phyloP scores from a whole-genome alignment of 192 early-diverging fungal species.

The Backusella liffmaniae region DNA sequence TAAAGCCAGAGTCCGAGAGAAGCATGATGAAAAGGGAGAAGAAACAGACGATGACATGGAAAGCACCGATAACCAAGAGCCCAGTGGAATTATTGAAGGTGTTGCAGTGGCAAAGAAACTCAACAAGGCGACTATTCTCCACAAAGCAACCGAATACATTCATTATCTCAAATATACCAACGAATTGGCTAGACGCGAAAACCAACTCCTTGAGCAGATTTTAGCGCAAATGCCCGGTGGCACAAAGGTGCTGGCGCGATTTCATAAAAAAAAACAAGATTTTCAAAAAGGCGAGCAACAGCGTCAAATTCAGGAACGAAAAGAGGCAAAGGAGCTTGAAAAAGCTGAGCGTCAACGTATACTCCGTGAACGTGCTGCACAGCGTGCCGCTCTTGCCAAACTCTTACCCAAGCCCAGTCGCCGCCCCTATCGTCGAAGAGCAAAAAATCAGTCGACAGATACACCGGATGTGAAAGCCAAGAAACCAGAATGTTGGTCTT shows the following conservation, averaged over 20 bases:
- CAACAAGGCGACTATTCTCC: conserved; percentile 92
- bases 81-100: conserved; percentile 64
- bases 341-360: conserved; percentile 16
- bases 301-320: conserved; percentile 16
- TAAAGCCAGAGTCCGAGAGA: conserved; percentile 42
- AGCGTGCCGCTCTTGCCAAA: conserved; percentile 26
- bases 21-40: conserved; percentile 46
- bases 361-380: conserved; percentile 25
- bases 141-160: conserved; percentile 93
- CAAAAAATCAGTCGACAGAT: neutral
- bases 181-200: conserved; percentile 40
- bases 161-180: conserved; percentile 49
- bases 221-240: conserved; percentile 46
- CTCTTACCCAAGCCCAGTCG: conserved; percentile 12
- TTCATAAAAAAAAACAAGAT: conserved; percentile 3
- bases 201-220: conserved; percentile 40
- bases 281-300: conserved; percentile 7
- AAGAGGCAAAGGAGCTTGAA: conserved; percentile 9
- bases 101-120: conserved; percentile 82
- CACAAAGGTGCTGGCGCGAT: conserved; percentile 26
- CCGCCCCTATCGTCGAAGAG: conserved; percentile 11
- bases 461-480: neutral
- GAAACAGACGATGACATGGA: conserved; percentile 37
- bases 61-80: conserved; percentile 28
- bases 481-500: conserved; percentile 3